Evolutionary conservation across 2,329 filamentous ascomycete genomes (phyloP), one percentile per base, ranked within the genome.

Genomic region (Juglanconis sp.): DNA sequence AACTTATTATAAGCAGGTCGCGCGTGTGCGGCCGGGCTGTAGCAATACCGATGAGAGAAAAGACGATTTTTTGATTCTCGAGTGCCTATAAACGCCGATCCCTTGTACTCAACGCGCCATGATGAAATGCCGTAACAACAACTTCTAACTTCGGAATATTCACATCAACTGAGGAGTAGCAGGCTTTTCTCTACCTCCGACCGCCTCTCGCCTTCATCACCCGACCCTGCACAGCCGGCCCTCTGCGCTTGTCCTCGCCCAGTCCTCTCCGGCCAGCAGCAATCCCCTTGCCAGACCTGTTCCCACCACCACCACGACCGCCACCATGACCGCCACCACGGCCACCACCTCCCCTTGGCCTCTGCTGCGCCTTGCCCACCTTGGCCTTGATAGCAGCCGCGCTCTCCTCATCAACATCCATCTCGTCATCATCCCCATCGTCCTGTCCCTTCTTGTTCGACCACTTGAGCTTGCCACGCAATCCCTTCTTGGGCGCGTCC

Each of bases 381-480:
- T 59, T 62, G 5, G 77, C 80, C 74, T 83, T 84, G 65, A 86
- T 76, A 38, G 75, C 76, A 44, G 79, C 77, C 5, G 80, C 79
- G 59, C 81, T 81, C 42, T 78, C 78, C 34, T 81, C 80, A 34
- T 81, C 79, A 72, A 83, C 80, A 34, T 81, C 79, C 73, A 83
- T 82, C 42, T 51, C 61, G 55, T 82, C 80, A 15, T 81, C 80
- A 15, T 80, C 81, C 31, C 73, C 71, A 24, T 69, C 71, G 34
- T 77, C 77, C 53, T 76, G 76, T 59, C 73, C 73, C 58, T 78
- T 79, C 70, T 81, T 83, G 73, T 90, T 90, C 42, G 84, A 87
- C 76, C 89, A 90, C 78, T 90, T 90, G 67, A 91, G 77, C 72
- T 86, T 85, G 50, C 87, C 88, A 55, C 86, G 83, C 62, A 86